Percentiles rank a stretch among this genome's conserved stretches.
Evolutionary conservation across 23 red algal species (phyloP).

Genomic region (Gracilaria domingensis): DNA sequence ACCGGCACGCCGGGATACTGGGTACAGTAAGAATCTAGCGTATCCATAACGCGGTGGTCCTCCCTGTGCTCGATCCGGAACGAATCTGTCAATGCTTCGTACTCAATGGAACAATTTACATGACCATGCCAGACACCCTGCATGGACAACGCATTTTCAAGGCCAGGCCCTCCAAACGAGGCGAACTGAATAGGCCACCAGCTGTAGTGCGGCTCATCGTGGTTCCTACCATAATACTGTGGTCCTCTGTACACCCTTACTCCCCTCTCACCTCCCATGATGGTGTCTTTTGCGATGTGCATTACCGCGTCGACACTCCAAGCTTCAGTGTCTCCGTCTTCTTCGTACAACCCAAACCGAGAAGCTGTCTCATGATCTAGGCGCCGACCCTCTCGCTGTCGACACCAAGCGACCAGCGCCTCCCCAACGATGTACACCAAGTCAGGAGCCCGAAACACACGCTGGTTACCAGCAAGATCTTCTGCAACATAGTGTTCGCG

Average conservation of each 20-base stretch:
- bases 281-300: neutral
- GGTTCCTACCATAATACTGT: neutral
- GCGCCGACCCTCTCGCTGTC: no score
- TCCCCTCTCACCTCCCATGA: neutral
- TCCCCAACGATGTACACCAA: no score
- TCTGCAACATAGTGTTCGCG: no score
- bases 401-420: no score
- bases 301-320: neutral
- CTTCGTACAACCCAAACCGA: no score
- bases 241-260: neutral
- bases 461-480: no score
- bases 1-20: neutral
- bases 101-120: neutral
- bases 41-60: neutral
- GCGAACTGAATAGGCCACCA: neutral
- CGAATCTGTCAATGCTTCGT: neutral
- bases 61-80: neutral
- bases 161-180: neutral
- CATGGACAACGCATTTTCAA: neutral
- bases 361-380: no score
- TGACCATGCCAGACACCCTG: neutral
- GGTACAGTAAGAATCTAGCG: neutral
- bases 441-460: no score
- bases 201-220: neutral
- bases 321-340: no score